Evolutionary conservation across 2,329 filamentous ascomycete genomes (phyloP).

Genomic region (Periconia sp.): DNA sequence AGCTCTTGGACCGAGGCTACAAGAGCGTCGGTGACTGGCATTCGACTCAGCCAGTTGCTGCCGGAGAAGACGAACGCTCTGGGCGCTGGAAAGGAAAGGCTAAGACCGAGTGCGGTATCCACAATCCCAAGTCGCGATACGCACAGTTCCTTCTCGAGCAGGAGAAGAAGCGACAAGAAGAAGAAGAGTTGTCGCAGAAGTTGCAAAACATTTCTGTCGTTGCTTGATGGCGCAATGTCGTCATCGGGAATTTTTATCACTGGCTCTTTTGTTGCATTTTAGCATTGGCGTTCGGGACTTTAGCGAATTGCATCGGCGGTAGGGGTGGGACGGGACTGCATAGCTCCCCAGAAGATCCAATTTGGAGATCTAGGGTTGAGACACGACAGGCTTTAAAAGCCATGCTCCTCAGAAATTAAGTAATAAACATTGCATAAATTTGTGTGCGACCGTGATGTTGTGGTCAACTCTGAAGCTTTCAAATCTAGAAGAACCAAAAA

Average conservation of each 20-base stretch:
- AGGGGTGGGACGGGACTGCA: slow-evolving; percentile 14
- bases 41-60: slow-evolving; percentile 86
- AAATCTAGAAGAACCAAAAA: neutral
- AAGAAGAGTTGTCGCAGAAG: slow-evolving; percentile 37
- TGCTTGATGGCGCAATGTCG: slow-evolving; percentile 23
- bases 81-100: slow-evolving; percentile 95
- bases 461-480: neutral
- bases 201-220: slow-evolving; percentile 37
- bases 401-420: too few relatives aligned
- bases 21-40: slow-evolving; percentile 99
- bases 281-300: slow-evolving; percentile 50
- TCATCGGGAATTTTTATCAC: slow-evolving; percentile 22
- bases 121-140: slow-evolving; percentile 96
- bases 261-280: slow-evolving; percentile 39
- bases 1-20: slow-evolving; percentile 89
- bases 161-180: slow-evolving; percentile 69
- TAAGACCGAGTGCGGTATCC: slow-evolving; percentile 98
- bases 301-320: slow-evolving; percentile 17
- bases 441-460: neutral
- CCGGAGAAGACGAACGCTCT: slow-evolving; percentile 93
- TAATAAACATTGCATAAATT: slow-evolving; percentile 1
- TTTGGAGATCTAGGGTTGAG: slow-evolving; percentile 24
- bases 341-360: slow-evolving; percentile 12
- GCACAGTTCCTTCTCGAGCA: slow-evolving; percentile 80
- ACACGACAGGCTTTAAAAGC: slow-evolving; percentile 23